Percentiles rank a stretch among this genome's conserved stretches.
Conservation (phyloP, 1,139 yeast species). For the Yamadazyma songkhlaensis region DNA sequence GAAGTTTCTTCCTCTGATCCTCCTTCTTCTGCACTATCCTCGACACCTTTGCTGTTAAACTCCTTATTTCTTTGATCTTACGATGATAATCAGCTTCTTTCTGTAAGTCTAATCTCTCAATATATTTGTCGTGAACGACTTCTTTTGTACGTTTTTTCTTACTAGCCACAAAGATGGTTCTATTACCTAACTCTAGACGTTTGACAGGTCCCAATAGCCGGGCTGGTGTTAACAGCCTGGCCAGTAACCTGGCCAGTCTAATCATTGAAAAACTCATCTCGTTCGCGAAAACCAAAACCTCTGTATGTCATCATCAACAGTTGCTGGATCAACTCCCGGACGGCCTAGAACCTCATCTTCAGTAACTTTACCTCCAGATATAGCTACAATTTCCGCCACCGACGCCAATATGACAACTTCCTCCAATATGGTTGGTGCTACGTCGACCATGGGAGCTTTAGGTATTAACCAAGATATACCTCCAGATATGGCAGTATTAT, state of each 20-base stretch:
- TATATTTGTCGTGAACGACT: slow-evolving; percentile 15
- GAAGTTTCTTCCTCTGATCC: slow-evolving; percentile 14
- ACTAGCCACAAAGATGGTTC: slow-evolving; percentile 10
- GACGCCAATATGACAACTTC: slow-evolving; percentile 21
- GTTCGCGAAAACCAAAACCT: no score
- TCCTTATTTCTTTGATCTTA: slow-evolving; percentile 18
- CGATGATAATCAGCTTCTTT: slow-evolving; percentile 21
- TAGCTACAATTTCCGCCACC: slow-evolving; percentile 24
- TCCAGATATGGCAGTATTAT: slow-evolving; percentile 44
- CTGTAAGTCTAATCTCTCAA: slow-evolving; percentile 14
- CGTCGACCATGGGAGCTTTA: slow-evolving; percentile 9
- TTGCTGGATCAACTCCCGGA: slow-evolving; percentile 18
- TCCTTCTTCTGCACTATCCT: slow-evolving; percentile 18
- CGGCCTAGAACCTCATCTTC: slow-evolving; percentile 18
- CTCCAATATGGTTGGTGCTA: slow-evolving; percentile 11
- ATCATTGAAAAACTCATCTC: no score
- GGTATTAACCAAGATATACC: slow-evolving; percentile 35
- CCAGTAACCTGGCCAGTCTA: no score
- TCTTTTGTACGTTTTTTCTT: slow-evolving; percentile 4
- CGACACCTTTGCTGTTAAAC: slow-evolving; percentile 23
- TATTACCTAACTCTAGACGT: neutral
- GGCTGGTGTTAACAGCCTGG: no score
- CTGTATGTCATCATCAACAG: slow-evolving; percentile 15
- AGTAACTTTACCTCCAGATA: slow-evolving; percentile 18
- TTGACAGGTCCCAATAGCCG: neutral